Base-by-base conservation (phyloP, 208 protist genomes). In the Vickermania spadyakhi region DNA sequence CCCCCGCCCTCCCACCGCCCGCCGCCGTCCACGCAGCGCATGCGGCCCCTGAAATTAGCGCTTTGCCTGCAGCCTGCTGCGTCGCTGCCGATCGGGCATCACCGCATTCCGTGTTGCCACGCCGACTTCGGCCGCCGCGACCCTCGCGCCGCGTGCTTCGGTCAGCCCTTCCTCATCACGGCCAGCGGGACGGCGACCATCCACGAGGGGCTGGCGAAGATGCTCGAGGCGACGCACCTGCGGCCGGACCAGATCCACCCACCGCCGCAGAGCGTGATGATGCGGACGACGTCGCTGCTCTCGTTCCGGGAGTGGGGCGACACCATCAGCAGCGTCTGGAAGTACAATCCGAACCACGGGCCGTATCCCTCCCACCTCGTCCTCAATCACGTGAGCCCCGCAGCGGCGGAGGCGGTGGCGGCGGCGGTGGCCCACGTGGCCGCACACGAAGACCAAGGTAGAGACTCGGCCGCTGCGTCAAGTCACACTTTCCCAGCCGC, bases 101-200 rank as follows among this genome's bases (percentile, higher is more conserved):
- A 69, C 52, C 79, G 81, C 28, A 58, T 93, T 53, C 69, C 80
- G 3, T 89, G 80, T 56, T 89, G 79, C 58, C 77, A 88, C 66
- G 82, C 72, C 14, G 18, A n/a, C 36, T 45, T n/a, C 36, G 58
- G 86, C 51, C 70, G 76, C 58, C 41, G 53, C 49, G 52, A 70
- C 31, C 45, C 41, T 50, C 69, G 65, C 26, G 61, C 66, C 1
- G 2, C n/a, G 29, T 52, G 68, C 11, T 87, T 89, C 58, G 77
- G 70, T 11, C 62, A 81, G 61, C 86, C 86, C 0, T 89, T 89
- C 54, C 45, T 86, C 58, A 74, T 93, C 49, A 88, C 82, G 1
- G 60, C 84, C 14, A 60, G 70, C 59, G 31, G 27, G 14, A 53
- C 21, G 18, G 79, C 72, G 1, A 86, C 79, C 14, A 80, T 89